Conservation (phyloP, 352 stramenopile species). For the Salisapilia sapeloensis region DNA sequence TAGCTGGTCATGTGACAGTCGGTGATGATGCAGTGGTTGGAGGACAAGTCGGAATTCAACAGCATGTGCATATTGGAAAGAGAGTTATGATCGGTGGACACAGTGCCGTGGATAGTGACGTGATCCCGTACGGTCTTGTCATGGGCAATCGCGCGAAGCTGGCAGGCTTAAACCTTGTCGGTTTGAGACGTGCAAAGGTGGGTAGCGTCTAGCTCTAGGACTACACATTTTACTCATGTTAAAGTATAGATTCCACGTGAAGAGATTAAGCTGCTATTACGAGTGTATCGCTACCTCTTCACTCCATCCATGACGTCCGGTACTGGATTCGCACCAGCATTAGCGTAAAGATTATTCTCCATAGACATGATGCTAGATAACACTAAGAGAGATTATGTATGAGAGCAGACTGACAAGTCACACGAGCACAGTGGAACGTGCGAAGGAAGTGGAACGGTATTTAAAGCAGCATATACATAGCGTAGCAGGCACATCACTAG, state of each 20-base stretch:
- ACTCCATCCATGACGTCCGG: constrained; percentile 15
- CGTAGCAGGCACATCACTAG: too few relatives aligned
- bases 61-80: constrained; percentile 47
- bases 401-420: too few relatives aligned
- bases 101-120: constrained; percentile 67
- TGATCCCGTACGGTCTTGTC: constrained; percentile 59
- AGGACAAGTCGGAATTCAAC: constrained; percentile 62
- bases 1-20: constrained; percentile 65
- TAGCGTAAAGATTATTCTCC: constrained; percentile 16
- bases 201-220: background rate
- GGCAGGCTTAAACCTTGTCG: constrained; percentile 55
- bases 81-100: constrained; percentile 66
- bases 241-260: constrained; percentile 17
- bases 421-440: too few relatives aligned
- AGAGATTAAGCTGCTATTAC: constrained; percentile 65
- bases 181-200: constrained; percentile 37
- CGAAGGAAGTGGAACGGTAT: too few relatives aligned
- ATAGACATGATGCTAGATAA: constrained; percentile 1
- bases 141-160: constrained; percentile 67
- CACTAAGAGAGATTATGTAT: background rate
- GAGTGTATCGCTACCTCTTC: constrained; percentile 65
- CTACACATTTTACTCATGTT: background rate
- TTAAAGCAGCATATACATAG: too few relatives aligned
- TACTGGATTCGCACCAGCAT: constrained; percentile 48
- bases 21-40: constrained; percentile 59